Conservation (phyloP, 2,329 filamentous ascomycete species). For the Aureobasidium sp. region DNA sequence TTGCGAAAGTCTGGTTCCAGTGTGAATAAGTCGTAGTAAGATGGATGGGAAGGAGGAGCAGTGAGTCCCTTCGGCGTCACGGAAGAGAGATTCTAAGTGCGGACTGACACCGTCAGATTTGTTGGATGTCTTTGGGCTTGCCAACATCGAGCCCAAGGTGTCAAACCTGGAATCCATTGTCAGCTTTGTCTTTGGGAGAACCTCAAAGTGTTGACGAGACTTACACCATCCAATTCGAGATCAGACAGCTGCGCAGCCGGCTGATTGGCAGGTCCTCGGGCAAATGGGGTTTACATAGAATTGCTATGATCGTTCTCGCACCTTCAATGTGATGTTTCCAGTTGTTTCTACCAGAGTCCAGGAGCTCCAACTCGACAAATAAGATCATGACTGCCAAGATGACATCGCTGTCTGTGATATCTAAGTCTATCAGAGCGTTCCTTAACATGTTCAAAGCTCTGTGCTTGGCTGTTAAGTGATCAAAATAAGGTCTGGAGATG, state of each 20-base stretch:
- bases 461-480: background rate
- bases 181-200: too few relatives aligned
- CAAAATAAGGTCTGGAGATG: background rate
- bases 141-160: background rate
- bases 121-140: too few relatives aligned
- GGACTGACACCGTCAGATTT: too few relatives aligned
- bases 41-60: background rate
- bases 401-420: background rate
- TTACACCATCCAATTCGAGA: background rate
- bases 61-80: background rate
- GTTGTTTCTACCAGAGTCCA: background rate
- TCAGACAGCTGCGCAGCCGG: background rate
- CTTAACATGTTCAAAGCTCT: background rate
- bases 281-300: background rate
- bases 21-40: background rate
- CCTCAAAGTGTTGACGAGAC: too few relatives aligned
- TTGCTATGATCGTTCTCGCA: background rate
- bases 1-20: background rate
- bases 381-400: background rate
- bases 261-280: background rate
- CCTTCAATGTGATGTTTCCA: background rate
- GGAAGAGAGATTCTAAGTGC: background rate
- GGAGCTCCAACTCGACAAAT: background rate
- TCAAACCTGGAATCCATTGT: background rate
- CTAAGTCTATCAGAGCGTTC: background rate